A percentile compares a stretch with the other conserved stretches of the same genome.
Evolutionary conservation across 1,284 basidiomycete genomes (phyloP).

Genomic region (Golubevia pallescens): DNA sequence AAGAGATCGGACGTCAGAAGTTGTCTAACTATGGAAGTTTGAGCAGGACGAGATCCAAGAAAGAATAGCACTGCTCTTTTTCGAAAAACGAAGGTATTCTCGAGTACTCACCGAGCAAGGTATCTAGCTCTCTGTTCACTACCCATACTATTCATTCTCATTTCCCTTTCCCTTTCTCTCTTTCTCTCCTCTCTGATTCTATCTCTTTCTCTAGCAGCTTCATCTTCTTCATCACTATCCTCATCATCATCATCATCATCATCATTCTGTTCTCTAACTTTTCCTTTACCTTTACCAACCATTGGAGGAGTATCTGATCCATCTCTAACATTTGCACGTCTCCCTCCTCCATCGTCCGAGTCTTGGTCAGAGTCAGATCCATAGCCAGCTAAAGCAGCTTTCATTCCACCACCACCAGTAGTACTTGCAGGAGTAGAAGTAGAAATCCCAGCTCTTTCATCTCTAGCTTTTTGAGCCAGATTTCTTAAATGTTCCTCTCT

Average conservation of each 20-base stretch:
- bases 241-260: conserved; percentile 1
- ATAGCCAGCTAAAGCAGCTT: conserved; percentile 29
- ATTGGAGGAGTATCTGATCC: background rate
- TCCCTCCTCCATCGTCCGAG: conserved; percentile 13
- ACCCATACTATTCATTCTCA: conserved; percentile 63
- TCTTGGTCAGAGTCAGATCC: conserved; percentile 22
- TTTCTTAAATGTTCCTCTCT: conserved; percentile 58
- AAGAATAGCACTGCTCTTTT: too few relatives aligned
- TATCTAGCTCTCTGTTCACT: conserved; percentile 54
- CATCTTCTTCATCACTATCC: conserved; percentile 30
- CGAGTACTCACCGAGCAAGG: conserved; percentile 19
- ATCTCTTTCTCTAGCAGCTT: conserved; percentile 48
- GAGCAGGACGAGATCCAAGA: too few relatives aligned
- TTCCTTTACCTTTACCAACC: background rate
- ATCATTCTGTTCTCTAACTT: conserved; percentile 3
- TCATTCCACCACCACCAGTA: background rate
- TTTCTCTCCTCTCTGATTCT: conserved; percentile 54
- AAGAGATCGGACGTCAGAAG: background rate
- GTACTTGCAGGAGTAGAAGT: conserved; percentile 6
- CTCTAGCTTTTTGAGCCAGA: conserved; percentile 54
- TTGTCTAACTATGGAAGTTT: too few relatives aligned
- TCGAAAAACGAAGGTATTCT: too few relatives aligned
- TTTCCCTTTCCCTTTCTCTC: conserved; percentile 60
- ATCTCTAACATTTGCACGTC: conserved; percentile 10
- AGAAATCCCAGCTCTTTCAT: conserved; percentile 44